Evolutionary conservation across 257 asterid genomes (phyloP).

Genomic region (Eustoma russellianum): DNA sequence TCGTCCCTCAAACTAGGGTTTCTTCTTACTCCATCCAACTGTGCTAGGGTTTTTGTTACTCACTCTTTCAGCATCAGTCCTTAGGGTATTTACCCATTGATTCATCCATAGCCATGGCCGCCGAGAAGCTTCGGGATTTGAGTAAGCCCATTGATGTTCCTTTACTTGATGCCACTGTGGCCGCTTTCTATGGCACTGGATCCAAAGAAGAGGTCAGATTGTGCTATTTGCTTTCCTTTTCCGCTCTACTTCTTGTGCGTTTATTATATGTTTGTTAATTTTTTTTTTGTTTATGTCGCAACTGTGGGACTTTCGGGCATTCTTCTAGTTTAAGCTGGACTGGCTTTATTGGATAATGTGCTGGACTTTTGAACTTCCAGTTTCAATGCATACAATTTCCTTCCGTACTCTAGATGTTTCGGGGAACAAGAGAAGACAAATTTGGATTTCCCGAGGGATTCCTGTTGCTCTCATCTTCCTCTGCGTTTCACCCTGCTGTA

Average conservation of each 20-base stretch:
- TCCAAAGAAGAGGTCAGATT: constrained; percentile 85
- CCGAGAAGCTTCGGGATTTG: constrained; percentile 82
- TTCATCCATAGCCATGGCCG: constrained; percentile 42
- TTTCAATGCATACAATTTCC: no score
- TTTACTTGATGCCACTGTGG: constrained; percentile 86
- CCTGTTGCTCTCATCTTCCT: no score
- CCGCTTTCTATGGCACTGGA: constrained; percentile 95
- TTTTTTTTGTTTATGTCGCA: neutral
- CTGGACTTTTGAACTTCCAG: neutral
- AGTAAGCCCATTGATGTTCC: constrained; percentile 81
- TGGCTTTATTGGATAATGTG: neutral
- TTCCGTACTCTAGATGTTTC: no score
- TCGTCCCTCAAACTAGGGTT: neutral
- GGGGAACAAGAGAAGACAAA: no score
- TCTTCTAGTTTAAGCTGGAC: no score
- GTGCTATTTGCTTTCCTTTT: neutral
- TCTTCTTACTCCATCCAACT: neutral
- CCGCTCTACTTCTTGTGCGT: neutral
- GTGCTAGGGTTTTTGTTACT: constrained; percentile 2
- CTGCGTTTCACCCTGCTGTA: no score
- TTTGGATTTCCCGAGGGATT: no score
- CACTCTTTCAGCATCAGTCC: constrained; percentile 8
- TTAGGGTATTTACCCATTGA: constrained; percentile 32
- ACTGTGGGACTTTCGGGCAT: no score
- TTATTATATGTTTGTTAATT: neutral